phyloP scores from a whole-genome alignment of 495 filamentous ascomycete species.

The Hypoxylon cercidicola region DNA sequence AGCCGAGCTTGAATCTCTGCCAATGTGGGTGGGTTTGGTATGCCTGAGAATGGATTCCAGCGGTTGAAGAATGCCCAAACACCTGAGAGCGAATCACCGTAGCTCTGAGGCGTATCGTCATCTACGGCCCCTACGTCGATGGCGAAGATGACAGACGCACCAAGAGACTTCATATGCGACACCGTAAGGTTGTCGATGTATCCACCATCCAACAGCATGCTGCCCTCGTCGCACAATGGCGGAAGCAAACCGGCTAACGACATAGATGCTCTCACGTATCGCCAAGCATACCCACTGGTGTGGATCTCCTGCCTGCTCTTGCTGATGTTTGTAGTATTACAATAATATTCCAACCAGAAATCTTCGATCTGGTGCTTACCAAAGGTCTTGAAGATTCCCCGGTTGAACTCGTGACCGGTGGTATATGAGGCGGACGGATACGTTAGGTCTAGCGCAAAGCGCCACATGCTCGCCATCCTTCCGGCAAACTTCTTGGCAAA shows the following conservation, averaged over 20 bases:
- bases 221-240: constrained; percentile 94
- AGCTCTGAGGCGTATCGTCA: constrained; percentile 88
- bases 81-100: constrained; percentile 94
- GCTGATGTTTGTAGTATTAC: constrained; percentile 98
- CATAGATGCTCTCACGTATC: constrained; percentile 96
- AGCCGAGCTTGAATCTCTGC: constrained; percentile 95
- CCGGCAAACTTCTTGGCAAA: constrained; percentile 96
- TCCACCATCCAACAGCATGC: constrained; percentile 94
- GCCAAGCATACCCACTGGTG: constrained; percentile 94
- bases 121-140: constrained; percentile 93
- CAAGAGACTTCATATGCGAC: constrained; percentile 94
- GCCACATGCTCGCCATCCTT: constrained; percentile 97
- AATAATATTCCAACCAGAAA: constrained; percentile 99
- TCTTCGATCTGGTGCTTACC: constrained; percentile 97
- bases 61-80: constrained; percentile 93
- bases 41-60: constrained; percentile 92
- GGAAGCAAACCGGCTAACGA: constrained; percentile 91
- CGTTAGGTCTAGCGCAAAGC: constrained; percentile 93
- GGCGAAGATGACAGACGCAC: constrained; percentile 93
- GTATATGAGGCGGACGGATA: constrained; percentile 97
- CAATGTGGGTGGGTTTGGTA: constrained; percentile 91
- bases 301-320: constrained; percentile 90
- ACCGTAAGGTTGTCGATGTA: constrained; percentile 98
- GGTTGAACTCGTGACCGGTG: constrained; percentile 98
- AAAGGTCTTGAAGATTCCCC: constrained; percentile 98